phyloP scores from a whole-genome alignment of 2,329 filamentous ascomycete genomes.

The Dissoconium aciculare region DNA sequence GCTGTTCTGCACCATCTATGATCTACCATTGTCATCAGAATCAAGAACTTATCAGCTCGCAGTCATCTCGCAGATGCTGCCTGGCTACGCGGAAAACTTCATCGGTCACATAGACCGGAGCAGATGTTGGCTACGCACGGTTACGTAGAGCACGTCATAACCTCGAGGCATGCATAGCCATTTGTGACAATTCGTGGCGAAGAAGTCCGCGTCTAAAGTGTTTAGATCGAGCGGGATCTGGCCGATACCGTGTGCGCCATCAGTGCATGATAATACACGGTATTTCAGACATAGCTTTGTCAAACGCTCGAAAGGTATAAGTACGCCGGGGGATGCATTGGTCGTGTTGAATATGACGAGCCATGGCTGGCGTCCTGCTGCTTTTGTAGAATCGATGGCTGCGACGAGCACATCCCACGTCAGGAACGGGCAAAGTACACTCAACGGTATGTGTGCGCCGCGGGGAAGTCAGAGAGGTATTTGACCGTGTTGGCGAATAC shows the following conservation, averaged over 20 bases:
- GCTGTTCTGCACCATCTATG: too few species aligned
- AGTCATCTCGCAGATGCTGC: too few species aligned
- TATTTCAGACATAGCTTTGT: constrained; percentile 48
- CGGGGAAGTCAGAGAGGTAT: constrained; percentile 54
- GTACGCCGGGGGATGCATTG: constrained; percentile 60
- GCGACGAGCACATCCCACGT: constrained; percentile 50
- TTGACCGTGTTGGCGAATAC: constrained; percentile 60
- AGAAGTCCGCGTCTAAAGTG: constrained; percentile 64
- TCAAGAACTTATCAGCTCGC: too few species aligned
- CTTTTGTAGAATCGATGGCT: constrained; percentile 45
- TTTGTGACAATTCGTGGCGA: constrained; percentile 76
- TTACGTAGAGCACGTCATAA: constrained; percentile 69
- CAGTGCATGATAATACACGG: constrained; percentile 58
- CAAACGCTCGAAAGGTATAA: constrained; percentile 62
- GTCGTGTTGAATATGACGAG: constrained; percentile 69
- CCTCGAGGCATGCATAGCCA: constrained; percentile 74
- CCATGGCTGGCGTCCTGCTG: constrained; percentile 46
- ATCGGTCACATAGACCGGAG: constrained; percentile 65
- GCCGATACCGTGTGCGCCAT: constrained; percentile 75
- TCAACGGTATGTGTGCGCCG: constrained; percentile 40
- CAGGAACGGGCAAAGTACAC: constrained; percentile 53
- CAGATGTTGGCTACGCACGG: constrained; percentile 57
- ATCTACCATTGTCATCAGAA: too few species aligned
- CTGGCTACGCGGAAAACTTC: too few species aligned
- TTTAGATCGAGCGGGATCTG: constrained; percentile 57